Conservation (phyloP, 176 grass and related monocot species). For the Avena atlantica region DNA sequence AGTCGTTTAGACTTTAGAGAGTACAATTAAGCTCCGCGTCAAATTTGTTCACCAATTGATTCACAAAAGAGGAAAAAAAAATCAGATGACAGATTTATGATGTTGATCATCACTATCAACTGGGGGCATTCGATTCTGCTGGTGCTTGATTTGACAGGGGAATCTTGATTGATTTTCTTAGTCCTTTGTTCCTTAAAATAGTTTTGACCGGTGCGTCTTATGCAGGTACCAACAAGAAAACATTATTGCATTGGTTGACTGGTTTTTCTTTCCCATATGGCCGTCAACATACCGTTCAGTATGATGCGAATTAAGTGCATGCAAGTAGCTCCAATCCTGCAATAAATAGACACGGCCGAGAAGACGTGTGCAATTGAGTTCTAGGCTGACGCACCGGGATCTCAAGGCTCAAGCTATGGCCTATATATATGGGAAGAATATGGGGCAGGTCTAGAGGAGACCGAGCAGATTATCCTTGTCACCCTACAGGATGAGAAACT, state of each 20-base stretch:
- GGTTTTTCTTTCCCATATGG: not conserved
- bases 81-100: constrained; percentile 1
- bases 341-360: not conserved
- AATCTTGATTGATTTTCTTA: constrained; percentile 14
- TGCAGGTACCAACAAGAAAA: not conserved
- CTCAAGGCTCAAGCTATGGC: not conserved
- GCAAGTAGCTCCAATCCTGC: not conserved
- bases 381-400: not conserved
- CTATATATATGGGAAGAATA: not conserved
- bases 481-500: constrained; percentile 2
- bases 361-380: constrained; percentile 27
- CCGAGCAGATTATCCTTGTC: not conserved
- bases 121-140: not conserved
- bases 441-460: constrained; percentile 30
- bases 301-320: not conserved
- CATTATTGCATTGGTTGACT: constrained; percentile 4
- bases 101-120: constrained; percentile 46
- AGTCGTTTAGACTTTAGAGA: constrained; percentile 13
- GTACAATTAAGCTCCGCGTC: not conserved
- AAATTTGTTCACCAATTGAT: constrained; percentile 17
- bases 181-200: not conserved
- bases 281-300: constrained; percentile 24
- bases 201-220: constrained; percentile 9
- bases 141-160: constrained; percentile 34
- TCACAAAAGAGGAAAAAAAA: too few relatives aligned